Percentiles rank a stretch among this genome's conserved stretches.
These are phyloP conservation scores for Letharia lupina DNA, from an alignment of 495 filamentous ascomycete genomes.

Conservation along the genomic window DNA sequence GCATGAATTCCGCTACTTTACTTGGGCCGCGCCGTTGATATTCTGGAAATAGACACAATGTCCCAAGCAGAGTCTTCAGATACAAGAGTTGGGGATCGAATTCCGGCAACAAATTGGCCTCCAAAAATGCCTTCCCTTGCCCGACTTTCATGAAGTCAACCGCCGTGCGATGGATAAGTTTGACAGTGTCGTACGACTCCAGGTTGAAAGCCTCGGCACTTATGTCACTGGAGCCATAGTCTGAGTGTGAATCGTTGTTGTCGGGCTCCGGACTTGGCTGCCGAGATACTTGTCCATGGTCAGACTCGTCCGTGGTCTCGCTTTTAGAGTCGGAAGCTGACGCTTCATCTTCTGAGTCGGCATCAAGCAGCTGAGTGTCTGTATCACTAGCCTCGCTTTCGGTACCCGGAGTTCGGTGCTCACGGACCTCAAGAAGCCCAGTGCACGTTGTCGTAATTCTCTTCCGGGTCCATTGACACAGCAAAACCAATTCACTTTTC, in stretches of 20 bases:
- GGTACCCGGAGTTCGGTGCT: background rate
- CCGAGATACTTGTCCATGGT: background rate
- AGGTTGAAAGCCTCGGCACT: background rate
- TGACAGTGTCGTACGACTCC: background rate
- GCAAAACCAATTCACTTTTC: background rate
- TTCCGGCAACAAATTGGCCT: background rate
- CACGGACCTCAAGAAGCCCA: constrained; percentile 6
- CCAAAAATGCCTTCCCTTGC: background rate
- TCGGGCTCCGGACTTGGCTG: background rate
- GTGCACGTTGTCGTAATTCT: background rate
- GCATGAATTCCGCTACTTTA: background rate
- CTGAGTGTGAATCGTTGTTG: background rate
- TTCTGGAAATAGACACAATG: background rate
- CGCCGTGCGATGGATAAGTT: constrained; percentile 11
- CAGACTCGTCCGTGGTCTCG: background rate
- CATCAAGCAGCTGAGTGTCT: background rate
- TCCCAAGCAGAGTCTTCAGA: background rate
- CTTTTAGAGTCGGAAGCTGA: background rate
- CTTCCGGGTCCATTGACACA: background rate
- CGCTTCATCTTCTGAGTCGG: background rate
- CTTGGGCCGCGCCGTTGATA: too few relatives aligned
- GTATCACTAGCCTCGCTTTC: background rate
- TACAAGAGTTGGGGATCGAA: background rate
- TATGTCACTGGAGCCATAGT: background rate
- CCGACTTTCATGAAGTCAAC: background rate